A percentile compares a stretch with the other conserved stretches of the same genome.
Evolutionary conservation across 2,329 filamentous ascomycete genomes (phyloP).

Genomic region (Apiospora hydei): DNA sequence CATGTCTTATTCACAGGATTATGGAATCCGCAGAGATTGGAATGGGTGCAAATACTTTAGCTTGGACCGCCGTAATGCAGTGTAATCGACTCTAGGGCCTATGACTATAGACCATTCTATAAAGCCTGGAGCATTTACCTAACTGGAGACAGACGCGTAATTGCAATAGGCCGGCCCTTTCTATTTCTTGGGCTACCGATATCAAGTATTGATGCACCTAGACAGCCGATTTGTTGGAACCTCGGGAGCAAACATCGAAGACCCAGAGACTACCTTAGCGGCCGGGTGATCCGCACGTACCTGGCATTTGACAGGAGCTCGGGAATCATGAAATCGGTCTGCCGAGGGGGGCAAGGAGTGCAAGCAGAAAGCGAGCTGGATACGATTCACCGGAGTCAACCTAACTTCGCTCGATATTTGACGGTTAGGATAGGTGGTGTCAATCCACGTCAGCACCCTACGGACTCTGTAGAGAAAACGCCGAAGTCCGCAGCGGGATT

Average conservation of each 20-base stretch:
- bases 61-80: background rate
- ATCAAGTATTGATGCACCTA: no score
- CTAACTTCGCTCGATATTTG: background rate
- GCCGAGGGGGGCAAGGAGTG: background rate
- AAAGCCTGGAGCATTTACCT: background rate
- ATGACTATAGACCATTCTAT: background rate
- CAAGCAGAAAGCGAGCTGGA: background rate
- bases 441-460: background rate
- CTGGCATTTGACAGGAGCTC: background rate
- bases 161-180: background rate
- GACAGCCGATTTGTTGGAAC: no score
- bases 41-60: background rate
- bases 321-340: background rate
- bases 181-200: background rate
- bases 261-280: background rate
- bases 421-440: background rate
- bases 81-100: background rate
- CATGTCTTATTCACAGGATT: background rate
- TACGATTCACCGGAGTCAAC: background rate
- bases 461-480: background rate
- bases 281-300: constrained; percentile 8
- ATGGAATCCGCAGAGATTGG: background rate
- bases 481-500: background rate
- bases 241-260: background rate
- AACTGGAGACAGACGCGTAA: background rate